Conservation (phyloP, 2,329 filamentous ascomycete species). For the Ophiosphaerella korrae region DNA sequence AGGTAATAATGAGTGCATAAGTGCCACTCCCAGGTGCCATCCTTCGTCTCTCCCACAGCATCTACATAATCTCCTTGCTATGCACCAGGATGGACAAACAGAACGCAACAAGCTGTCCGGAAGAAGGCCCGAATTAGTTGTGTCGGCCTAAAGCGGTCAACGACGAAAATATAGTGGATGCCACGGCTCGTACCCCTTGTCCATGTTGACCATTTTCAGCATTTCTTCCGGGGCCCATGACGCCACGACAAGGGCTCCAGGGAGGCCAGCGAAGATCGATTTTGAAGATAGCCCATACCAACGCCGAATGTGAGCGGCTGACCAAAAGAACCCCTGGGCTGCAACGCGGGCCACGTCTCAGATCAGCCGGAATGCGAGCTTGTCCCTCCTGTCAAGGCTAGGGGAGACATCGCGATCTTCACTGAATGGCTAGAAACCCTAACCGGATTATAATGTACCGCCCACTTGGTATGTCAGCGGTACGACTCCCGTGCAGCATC, state of each 20-base stretch:
- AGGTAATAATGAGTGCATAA: too few species aligned
- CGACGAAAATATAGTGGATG: constrained; percentile 17
- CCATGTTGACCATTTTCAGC: constrained; percentile 39
- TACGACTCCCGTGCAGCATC: constrained; percentile 18
- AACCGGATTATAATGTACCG: constrained; percentile 28
- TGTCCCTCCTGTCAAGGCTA: constrained; percentile 16
- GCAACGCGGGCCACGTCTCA: constrained; percentile 36
- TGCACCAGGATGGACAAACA: background rate
- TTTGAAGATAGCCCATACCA: constrained; percentile 30
- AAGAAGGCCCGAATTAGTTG: constrained; percentile 12
- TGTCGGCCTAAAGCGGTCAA: constrained; percentile 12
- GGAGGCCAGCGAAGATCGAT: constrained; percentile 45
- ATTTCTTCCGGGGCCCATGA: constrained; percentile 34
- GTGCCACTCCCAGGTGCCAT: too few species aligned
- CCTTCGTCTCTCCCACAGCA: too few species aligned
- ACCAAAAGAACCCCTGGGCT: constrained; percentile 28
- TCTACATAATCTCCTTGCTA: background rate
- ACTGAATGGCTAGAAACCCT: constrained; percentile 14
- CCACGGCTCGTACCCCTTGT: constrained; percentile 24
- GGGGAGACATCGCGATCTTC: constrained; percentile 13
- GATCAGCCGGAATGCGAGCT: constrained; percentile 41
- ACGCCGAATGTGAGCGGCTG: constrained; percentile 35
- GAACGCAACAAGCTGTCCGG: constrained; percentile 4
- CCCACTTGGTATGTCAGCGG: constrained; percentile 20
- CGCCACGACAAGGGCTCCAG: constrained; percentile 36